These are phyloP conservation scores for Citrullus mucosospermus DNA, from an alignment of 306 rosid species.

Conservation along the genomic window DNA sequence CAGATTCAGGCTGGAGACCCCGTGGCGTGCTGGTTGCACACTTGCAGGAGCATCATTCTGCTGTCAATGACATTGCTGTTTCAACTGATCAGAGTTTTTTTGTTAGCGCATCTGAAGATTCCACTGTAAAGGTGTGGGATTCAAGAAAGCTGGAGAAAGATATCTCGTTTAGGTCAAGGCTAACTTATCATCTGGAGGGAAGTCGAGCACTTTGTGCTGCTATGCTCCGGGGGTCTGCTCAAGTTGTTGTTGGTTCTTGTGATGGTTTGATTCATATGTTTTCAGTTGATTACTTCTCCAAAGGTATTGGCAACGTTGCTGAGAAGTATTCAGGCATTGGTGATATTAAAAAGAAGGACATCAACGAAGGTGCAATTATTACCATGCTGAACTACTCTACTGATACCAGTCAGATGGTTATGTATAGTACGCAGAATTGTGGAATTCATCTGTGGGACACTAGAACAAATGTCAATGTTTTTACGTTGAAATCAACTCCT, in stretches of 20 bases:
- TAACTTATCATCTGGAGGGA: conserved; percentile 93
- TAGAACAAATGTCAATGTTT: conserved; percentile 59
- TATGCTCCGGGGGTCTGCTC: conserved; percentile 79
- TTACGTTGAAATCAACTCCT: conserved; percentile 70
- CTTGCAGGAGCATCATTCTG: conserved; percentile 93
- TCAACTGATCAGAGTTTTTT: conserved; percentile 86
- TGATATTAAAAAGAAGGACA: conserved; percentile 78
- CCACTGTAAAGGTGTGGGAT: conserved; percentile 94
- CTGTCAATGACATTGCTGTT: conserved; percentile 81
- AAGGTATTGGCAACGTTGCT: conserved; percentile 75
- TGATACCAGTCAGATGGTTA: conserved; percentile 50
- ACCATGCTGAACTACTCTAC: conserved; percentile 50
- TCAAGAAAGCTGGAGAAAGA: conserved; percentile 89
- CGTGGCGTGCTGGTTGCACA: conserved; percentile 95
- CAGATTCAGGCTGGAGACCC: conserved; percentile 96
- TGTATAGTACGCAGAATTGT: conserved; percentile 88
- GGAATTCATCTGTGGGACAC: conserved; percentile 97
- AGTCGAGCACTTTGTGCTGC: conserved; percentile 75
- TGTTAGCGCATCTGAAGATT: conserved; percentile 91
- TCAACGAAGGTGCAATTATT: conserved; percentile 84
- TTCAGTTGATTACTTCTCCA: conserved; percentile 81
- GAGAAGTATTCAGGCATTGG: conserved; percentile 93
- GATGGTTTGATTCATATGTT: conserved; percentile 83
- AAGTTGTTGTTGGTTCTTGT: conserved; percentile 89
- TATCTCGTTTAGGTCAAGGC: conserved; percentile 88